Base-by-base conservation (phyloP, 2,329 filamentous ascomycete species). In the Fusarium sp. region DNA sequence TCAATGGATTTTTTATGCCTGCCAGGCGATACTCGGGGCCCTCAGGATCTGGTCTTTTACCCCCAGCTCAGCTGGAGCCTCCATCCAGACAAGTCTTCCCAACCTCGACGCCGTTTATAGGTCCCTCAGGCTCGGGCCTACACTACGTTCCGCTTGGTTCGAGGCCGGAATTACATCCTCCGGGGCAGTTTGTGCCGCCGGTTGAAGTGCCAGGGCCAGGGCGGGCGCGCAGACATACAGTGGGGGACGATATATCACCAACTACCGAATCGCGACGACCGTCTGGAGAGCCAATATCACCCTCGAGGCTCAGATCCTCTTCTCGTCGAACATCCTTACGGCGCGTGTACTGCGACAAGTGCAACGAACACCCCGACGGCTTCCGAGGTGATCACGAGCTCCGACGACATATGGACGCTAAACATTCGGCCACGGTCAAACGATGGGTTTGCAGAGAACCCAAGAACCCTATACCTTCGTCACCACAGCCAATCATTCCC, bases 361-460 rank as follows among this genome's bases (percentile, higher is more conserved):
- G 95, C 84, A 91, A 92, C 74, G 93, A 94, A 77, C 92, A 96
- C 69, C 93, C 93, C 4, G 92, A 95, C 69, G 95, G 95, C 6
- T 98, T 98, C 81, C 92, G 95, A 53, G 95, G 95, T 66, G 94
- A 97, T 64, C 95, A 98, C 81, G 95, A 98, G 81, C 86, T 95
- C 57, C 87, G 92, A 64, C 88, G 93, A 66, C 93, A 95, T 80
- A 86, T 84, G 20, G 87, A 90, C 68, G 87, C 88, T 6, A 89
- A 89, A 68, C 88, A 90, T 73, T 87, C 88, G 5, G 84, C 87
- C 11, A 77, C 88, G 38, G 87, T 89, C 31, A 88, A 87, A 77
- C 82, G 87, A 76, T 90, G 87, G 87, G 85, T 90, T 20, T 90
- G 88, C 79, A 86, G 84, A 33, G 87, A 89, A 70, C 87, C 87